Base-by-base conservation (phyloP, 2,329 filamentous ascomycete species). In the Bisporella sp. region DNA sequence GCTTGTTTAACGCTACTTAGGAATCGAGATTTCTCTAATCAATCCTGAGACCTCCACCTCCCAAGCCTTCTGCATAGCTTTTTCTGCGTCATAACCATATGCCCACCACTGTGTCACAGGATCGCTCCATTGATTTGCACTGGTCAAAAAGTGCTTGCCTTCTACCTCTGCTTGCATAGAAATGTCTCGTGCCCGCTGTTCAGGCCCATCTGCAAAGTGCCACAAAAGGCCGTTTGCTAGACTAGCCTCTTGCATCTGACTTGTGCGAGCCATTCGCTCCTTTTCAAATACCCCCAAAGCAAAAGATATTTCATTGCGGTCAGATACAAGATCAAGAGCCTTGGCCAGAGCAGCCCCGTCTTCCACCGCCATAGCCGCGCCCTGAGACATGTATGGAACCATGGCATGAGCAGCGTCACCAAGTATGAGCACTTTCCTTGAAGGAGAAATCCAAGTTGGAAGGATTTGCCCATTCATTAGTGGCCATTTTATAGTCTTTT, bases 351-450 rank as follows among this genome's bases (percentile, higher is more conserved):
- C 79, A 0, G 75, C 78, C 0, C 74, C 79, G 55, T 85, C 81
- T 64, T 85, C 81, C 48, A 85, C 79, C 0, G 81, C 80, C 60
- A 84, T 80, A 1, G 81, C 81, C 0, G 81, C 81, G 6, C 81
- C 81, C 62, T 85, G 81, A 0, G 77, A 78, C 48, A 84, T 68
- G 63, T 84, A 81, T 1, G 81, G 81, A 5, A 57, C 71, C 47
- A 57, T 54, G 5, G 69, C 57, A 47, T 47, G 49, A 71, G 69
- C 56, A 71, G 79, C 76, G 58, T 82, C 79, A 21, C 79, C 79
- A 0, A 82, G 69, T 2, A 59, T 50, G 6, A 55, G n/a, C 1
- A 50, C 21, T 32, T 48, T 52, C 4, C 28, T 28, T 9, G 6
- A 30, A 70, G 42, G 61, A 58, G 53, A 63, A 7, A 54, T 21